Base-by-base conservation (phyloP, 768 basidiomycete species). In the Rhodocollybia butyracea region DNA sequence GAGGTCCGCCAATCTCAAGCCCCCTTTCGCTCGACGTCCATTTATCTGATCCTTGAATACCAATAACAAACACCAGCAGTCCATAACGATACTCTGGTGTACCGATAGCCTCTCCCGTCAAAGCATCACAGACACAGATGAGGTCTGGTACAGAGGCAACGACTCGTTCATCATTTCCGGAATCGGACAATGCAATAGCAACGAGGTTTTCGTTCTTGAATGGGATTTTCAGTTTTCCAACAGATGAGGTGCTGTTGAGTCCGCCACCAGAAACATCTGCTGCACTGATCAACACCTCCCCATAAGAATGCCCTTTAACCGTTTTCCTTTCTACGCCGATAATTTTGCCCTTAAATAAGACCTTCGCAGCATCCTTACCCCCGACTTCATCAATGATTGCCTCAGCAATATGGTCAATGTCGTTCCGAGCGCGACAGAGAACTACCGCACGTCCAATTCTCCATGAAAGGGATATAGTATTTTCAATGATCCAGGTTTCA, bases 51-150 rank as follows among this genome's bases (percentile, higher is more conserved):
- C 73, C 79, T 22, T 79, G 76, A 15, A 82, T 71, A 10, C 76
- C 82, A 47, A 83, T 64, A 48, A 83, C 80, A 21, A 76, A 65
- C 27, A 81, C 82, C 22, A 76, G 70, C 24, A 81, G 65, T 8
- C 82, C 82, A 56, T 83, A 83, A 54, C 69, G 72, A 61, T 83
- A 84, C 47, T 84, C 75, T 19, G 75, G 83, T 1, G 81, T 83
- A 6, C 83, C 82, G 13, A 84, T 68, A 7, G 80, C 78, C 19
- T 73, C 64, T 1, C 83, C 83, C 31, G 65, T 78, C 57, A 79
- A 76, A 19, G 77, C 74, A 58, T 85, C 82, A 17, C 82, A 66
- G 11, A 84, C 79, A 1, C 75, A 68, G 40, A 85, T 82, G 19
- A 85, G 72, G 63, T 84, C 83, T 2, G 83, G 83, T 5, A 85